A percentile compares a stretch with the other conserved stretches of the same genome.
Evolutionary conservation across 164 flowering plant genomes (phyloP).

Genomic region (Nymphaea thermarum): DNA sequence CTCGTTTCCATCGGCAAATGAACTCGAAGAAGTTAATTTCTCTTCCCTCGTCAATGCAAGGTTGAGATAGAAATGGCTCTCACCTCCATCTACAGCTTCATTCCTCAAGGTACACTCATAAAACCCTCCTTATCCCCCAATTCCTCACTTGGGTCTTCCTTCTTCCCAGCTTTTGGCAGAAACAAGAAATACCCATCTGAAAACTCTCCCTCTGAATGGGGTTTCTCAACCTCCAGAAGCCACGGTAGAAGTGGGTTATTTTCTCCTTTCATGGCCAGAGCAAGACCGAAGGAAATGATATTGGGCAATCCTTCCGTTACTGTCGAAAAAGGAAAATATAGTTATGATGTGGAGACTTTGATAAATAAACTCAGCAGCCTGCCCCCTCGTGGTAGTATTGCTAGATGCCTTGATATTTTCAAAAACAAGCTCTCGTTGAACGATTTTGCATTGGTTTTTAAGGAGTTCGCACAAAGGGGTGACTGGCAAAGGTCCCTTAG

Average conservation of each 20-base stretch:
- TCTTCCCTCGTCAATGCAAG: background rate
- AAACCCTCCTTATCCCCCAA: background rate
- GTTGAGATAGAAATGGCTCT: background rate
- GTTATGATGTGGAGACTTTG: conserved; percentile 85
- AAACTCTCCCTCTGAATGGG: background rate
- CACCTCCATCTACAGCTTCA: background rate
- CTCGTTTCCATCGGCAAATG: too few species aligned
- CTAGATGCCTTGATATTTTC: conserved; percentile 73
- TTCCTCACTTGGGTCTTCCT: background rate
- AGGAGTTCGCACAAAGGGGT: conserved; percentile 81
- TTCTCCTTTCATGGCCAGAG: conserved; percentile 9
- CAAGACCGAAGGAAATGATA: conserved; percentile 47
- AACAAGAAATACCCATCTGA: background rate
- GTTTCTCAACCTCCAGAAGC: background rate
- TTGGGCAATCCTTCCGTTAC: conserved; percentile 65
- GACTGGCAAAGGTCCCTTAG: conserved; percentile 94
- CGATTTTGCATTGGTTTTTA: conserved; percentile 77
- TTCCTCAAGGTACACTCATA: background rate
- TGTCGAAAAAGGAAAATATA: conserved; percentile 90
- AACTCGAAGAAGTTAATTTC: too few species aligned
- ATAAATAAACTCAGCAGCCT: conserved; percentile 85
- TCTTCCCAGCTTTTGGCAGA: background rate
- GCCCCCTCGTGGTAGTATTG: conserved; percentile 93
- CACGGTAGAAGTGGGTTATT: background rate
- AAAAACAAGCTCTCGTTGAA: conserved; percentile 72